Base-by-base conservation (phyloP, 75 land plant species). In the Pinus taeda region DNA sequence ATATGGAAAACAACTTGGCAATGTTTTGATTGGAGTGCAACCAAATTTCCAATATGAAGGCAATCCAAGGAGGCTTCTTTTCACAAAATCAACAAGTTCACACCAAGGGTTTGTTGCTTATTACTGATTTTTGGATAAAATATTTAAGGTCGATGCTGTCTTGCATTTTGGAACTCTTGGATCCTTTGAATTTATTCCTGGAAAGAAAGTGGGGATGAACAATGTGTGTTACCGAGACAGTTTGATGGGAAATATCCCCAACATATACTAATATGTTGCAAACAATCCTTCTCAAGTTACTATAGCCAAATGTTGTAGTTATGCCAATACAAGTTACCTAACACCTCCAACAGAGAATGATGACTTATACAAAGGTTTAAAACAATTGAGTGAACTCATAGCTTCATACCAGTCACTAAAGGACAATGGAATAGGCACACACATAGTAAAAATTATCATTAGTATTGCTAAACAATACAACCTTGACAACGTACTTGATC, bases 91-190 rank as follows among this genome's bases (percentile, higher is more conserved):
- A 14, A 96, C 98, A 29, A 97, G 99, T 75, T 96, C 96, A 37
- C 99, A 97, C 75, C 99, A 97, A 78, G 99, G 99, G 0, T 97
- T 97, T 80, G 98, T 98, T n/a, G 98, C 99, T 9, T 97, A 97
- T 69, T 97, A 97, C 75, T 91, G 96, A 22, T 97, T 84, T 59
- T 88, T 97, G 11, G 99, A 97, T 81, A 92, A 95, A 76, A 93
- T 97, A 42, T 97, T 97, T 77, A 74, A 79, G 39, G 99, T 98
- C 11, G 98, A 97, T 74, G 95, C 94, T 69, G 98, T 97, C 49
- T 88, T 97, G 14, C 99, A 97, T 79, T 97, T 97, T 77, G 99
- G 99, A 39, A 97, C 98, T 59, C 99, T 95, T 78, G 99, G 99
- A 0, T 97, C 99, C 3, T 79, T 97, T 49, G 99, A 97, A 79